Evolutionary conservation across 495 filamentous ascomycete species (phyloP).

Genomic region (Staphylotrichum longicolle): DNA sequence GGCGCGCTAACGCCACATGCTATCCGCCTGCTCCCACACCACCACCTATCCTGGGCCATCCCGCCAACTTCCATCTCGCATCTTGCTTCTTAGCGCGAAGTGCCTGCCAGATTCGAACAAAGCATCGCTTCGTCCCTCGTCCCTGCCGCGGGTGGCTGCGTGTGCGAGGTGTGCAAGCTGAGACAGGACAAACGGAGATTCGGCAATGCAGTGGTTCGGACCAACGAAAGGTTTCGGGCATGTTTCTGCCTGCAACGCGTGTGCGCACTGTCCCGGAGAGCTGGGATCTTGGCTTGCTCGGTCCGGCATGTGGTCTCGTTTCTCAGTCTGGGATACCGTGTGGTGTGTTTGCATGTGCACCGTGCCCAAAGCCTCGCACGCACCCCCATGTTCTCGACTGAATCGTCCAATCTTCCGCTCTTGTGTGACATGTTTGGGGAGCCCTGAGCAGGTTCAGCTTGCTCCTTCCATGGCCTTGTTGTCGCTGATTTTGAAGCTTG

Average conservation of each 20-base stretch:
- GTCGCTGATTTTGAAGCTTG: too few relatives aligned
- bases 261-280: neutral
- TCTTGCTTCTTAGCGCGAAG: too few relatives aligned
- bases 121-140: neutral
- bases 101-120: too few relatives aligned
- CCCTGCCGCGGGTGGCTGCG: neutral
- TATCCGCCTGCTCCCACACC: neutral
- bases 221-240: neutral
- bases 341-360: neutral
- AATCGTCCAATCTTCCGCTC: too few relatives aligned
- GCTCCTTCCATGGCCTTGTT: too few relatives aligned
- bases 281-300: slow-evolving; percentile 1
- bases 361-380: too few relatives aligned
- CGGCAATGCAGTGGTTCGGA: too few relatives aligned
- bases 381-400: too few relatives aligned
- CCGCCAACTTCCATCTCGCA: neutral
- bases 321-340: neutral
- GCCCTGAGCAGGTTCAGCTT: too few relatives aligned
- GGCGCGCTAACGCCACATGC: neutral
- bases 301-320: neutral
- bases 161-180: neutral
- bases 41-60: neutral
- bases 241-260: too few relatives aligned
- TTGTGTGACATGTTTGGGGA: too few relatives aligned
- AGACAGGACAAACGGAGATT: slow-evolving; percentile 1